Percentiles rank a stretch among this genome's conserved stretches.
These are phyloP conservation scores for Gloeophyllum trabeum DNA, from an alignment of 768 basidiomycete species.

Conservation along the genomic window DNA sequence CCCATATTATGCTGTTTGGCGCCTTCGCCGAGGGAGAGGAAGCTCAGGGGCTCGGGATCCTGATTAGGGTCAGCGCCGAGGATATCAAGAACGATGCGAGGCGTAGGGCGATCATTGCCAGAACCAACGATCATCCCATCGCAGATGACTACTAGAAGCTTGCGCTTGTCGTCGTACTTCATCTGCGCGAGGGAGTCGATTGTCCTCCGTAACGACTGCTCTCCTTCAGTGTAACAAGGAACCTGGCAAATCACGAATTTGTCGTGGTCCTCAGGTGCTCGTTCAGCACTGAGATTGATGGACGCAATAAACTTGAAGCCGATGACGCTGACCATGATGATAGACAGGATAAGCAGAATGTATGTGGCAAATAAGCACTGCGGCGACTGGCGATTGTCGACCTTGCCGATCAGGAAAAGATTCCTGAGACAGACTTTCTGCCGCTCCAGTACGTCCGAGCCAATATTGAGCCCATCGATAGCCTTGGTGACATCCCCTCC, in stretches of 20 bases:
- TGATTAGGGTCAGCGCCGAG: constrained; percentile 88
- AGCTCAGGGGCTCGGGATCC: constrained; percentile 92
- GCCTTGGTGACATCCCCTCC: constrained; percentile 77
- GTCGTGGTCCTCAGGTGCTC: constrained; percentile 90
- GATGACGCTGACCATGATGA: constrained; percentile 90
- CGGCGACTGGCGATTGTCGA: constrained; percentile 85
- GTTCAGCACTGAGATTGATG: constrained; percentile 66
- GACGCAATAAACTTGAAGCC: constrained; percentile 95
- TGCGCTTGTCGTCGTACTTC: constrained; percentile 98
- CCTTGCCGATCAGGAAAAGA: constrained; percentile 82
- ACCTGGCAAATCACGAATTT: constrained; percentile 98
- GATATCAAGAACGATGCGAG: constrained; percentile 93
- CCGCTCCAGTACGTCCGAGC: constrained; percentile 42
- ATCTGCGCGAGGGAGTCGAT: constrained; percentile 91
- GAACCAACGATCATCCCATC: constrained; percentile 98
- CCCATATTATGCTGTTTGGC: constrained; percentile 97
- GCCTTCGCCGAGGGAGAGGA: constrained; percentile 89
- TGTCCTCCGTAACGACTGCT: constrained; percentile 70
- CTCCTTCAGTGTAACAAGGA: constrained; percentile 97
- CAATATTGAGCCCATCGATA: constrained; percentile 53
- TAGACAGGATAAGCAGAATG: constrained; percentile 79
- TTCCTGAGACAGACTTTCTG: constrained; percentile 90
- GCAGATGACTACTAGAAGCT: constrained; percentile 85
- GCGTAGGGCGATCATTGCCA: constrained; percentile 93
- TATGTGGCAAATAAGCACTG: constrained; percentile 90